A percentile compares a stretch with the other conserved stretches of the same genome.
These are phyloP conservation scores for Fusarium newnesense DNA, from an alignment of 2,329 filamentous ascomycete species.

Conservation along the genomic window DNA sequence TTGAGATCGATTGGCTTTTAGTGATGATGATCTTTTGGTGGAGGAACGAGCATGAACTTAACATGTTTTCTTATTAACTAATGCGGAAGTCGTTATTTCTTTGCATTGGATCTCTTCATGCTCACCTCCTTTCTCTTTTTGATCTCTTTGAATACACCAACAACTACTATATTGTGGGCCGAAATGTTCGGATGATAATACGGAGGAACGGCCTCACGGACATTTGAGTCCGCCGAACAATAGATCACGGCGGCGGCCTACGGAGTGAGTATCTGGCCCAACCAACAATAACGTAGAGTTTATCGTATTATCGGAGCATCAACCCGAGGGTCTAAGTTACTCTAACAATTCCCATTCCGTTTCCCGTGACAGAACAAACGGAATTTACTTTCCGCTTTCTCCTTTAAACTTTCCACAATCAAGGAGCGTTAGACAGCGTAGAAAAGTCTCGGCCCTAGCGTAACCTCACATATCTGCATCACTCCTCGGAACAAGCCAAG, in stretches of 20 bases:
- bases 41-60: conserved; percentile 16
- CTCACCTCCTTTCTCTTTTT: not conserved
- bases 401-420: conserved; percentile 6
- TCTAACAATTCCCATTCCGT: conserved; percentile 29
- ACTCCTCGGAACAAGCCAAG: conserved; percentile 1
- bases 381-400: not conserved
- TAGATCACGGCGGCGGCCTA: not conserved
- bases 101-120: not conserved
- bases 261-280: not conserved
- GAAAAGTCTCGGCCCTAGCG: conserved; percentile 16
- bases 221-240: conserved; percentile 17
- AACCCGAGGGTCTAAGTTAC: not conserved
- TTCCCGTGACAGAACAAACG: conserved; percentile 17
- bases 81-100: conserved; percentile 5
- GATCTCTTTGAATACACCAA: accelerated
- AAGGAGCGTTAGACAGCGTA: conserved; percentile 5
- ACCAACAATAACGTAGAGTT: not conserved
- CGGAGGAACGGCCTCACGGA: conserved; percentile 8
- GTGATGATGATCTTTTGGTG: not conserved
- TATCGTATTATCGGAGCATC: not conserved
- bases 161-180: not conserved
- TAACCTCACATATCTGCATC: conserved; percentile 3
- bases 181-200: conserved; percentile 4
- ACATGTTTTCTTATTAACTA: not conserved
- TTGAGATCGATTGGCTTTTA: conserved; percentile 20